These are phyloP conservation scores for Cordyceps cicadae DNA, from an alignment of 2,329 filamentous ascomycete species.

Conservation along the genomic window DNA sequence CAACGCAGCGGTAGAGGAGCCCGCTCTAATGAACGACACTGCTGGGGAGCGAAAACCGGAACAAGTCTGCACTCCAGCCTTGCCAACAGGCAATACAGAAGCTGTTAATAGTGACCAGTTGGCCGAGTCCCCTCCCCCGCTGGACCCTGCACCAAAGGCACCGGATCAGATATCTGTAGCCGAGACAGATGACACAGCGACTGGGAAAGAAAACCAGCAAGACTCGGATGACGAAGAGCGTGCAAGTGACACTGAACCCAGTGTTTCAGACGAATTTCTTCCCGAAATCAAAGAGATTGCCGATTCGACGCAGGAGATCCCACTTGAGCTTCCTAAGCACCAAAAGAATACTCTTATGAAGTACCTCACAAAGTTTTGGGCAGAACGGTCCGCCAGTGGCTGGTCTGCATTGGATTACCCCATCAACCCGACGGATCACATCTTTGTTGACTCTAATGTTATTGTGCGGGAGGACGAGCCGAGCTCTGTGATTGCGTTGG, in stretches of 20 bases:
- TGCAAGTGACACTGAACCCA: conserved; percentile 65
- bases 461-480: conserved; percentile 97
- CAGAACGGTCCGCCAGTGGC: conserved; percentile 88
- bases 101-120: conserved; percentile 13
- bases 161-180: conserved; percentile 20
- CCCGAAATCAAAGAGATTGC: conserved; percentile 55
- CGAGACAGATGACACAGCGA: conserved; percentile 22
- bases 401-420: conserved; percentile 93
- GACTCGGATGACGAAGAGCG: conserved; percentile 62
- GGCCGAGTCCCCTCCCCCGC: conserved; percentile 17
- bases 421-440: conserved; percentile 77
- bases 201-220: conserved; percentile 35
- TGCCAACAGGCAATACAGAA: background rate
- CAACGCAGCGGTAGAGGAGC: conserved; percentile 82
- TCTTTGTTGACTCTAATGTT: conserved; percentile 94
- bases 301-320: conserved; percentile 51
- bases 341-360: conserved; percentile 92
- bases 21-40: conserved; percentile 56
- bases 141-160: conserved; percentile 17
- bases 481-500: conserved; percentile 90
- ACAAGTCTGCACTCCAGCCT: conserved; percentile 14
- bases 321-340: conserved; percentile 76
- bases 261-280: conserved; percentile 59
- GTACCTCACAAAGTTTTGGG: conserved; percentile 96
- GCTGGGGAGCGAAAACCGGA: conserved; percentile 21